Evolutionary conservation across 1,284 basidiomycete genomes (phyloP).

Genomic region (Trichosporon coremiiforme): DNA sequence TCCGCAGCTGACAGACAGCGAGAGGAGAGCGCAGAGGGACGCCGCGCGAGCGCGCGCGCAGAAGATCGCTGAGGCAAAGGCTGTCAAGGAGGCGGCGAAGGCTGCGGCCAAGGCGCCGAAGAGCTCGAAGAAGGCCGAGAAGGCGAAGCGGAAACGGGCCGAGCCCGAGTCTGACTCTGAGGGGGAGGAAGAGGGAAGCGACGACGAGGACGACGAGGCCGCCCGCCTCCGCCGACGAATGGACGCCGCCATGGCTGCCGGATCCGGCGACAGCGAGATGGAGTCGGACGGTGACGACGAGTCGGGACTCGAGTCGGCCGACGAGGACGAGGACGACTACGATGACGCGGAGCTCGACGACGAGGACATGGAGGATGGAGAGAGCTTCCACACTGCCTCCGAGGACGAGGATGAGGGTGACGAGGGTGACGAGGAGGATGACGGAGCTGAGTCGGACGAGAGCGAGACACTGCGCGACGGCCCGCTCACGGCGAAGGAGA

Average conservation of each 20-base stretch:
- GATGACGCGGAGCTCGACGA: constrained; percentile 23
- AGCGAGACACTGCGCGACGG: constrained; percentile 37
- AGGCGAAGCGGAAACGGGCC: constrained; percentile 26
- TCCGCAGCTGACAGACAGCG: constrained; percentile 17
- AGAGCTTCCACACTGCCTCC: constrained; percentile 36
- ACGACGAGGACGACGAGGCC: constrained; percentile 34
- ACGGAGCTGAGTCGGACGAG: constrained; percentile 42
- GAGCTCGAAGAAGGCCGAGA: constrained; percentile 17
- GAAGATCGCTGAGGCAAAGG: constrained; percentile 36
- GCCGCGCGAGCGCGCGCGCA: constrained; percentile 33
- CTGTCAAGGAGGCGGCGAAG: constrained; percentile 26
- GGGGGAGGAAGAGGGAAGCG: constrained; percentile 33
- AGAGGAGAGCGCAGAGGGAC: constrained; percentile 20
- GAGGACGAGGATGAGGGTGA: constrained; percentile 21
- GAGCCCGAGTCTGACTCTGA: constrained; percentile 22
- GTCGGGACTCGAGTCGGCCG: constrained; percentile 40
- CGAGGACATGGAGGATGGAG: constrained; percentile 24
- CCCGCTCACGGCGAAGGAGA: constrained; percentile 34
- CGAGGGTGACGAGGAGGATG: constrained; percentile 34
- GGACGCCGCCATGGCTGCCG: constrained; percentile 34
- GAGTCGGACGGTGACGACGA: constrained; percentile 40
- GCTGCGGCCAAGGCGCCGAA: constrained; percentile 19
- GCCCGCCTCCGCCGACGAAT: constrained; percentile 33
- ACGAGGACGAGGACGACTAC: constrained; percentile 35
- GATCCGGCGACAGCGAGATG: constrained; percentile 33